Conservation (phyloP, 768 basidiomycete species). For the Tricholoma terreum region DNA sequence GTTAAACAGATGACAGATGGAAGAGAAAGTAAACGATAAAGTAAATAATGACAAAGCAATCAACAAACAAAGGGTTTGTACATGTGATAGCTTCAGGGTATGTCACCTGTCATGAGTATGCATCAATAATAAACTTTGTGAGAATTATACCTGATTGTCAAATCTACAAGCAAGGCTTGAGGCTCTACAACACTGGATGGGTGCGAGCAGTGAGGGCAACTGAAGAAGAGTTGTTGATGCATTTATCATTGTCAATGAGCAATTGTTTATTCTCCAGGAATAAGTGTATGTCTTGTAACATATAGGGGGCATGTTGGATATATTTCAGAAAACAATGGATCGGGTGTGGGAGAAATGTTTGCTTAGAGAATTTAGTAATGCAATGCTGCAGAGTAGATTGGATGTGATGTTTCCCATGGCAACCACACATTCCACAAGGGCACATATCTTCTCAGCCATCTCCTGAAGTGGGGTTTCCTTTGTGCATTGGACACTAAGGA, state of each 20-base stretch:
- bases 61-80: too few species aligned
- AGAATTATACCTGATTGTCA: too few species aligned
- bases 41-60: too few species aligned
- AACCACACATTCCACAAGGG: conserved; percentile 2
- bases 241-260: background rate
- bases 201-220: conserved; percentile 3
- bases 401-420: conserved; percentile 7
- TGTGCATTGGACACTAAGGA: conserved; percentile 1
- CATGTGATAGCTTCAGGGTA: too few species aligned
- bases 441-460: conserved; percentile 2
- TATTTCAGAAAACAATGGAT: conserved; percentile 6
- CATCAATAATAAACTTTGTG: too few species aligned
- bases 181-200: too few species aligned
- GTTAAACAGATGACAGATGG: too few species aligned
- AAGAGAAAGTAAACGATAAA: too few species aligned
- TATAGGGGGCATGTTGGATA: conserved; percentile 10
- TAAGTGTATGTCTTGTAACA: background rate
- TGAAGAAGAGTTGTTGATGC: background rate
- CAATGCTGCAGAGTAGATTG: conserved; percentile 13
- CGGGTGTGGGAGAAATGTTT: conserved; percentile 3
- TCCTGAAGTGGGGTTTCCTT: background rate
- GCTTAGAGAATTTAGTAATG: conserved; percentile 8
- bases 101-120: too few species aligned
- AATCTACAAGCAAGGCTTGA: too few species aligned
- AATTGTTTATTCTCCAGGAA: conserved; percentile 1